Evolutionary conservation across 257 asterid species (phyloP).

Genomic region (Capsicum rhomboideum): DNA sequence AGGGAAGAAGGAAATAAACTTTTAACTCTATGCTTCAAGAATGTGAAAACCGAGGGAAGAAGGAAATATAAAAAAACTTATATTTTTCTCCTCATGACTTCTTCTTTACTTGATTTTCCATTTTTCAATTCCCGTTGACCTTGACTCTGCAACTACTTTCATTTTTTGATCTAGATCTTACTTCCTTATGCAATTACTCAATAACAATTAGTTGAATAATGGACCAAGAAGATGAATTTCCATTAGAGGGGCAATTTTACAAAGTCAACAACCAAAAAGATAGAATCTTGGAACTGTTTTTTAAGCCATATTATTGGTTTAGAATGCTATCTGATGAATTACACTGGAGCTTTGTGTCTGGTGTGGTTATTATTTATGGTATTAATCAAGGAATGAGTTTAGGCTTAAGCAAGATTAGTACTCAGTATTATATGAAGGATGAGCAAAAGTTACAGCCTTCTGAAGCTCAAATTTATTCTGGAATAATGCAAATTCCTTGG

Average conservation of each 20-base stretch:
- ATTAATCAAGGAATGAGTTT: conserved; percentile 51
- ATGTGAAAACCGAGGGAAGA: not conserved
- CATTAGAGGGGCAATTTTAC: conserved; percentile 14
- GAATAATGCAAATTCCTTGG: conserved; percentile 59
- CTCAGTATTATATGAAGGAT: conserved; percentile 70
- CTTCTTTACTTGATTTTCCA: not conserved
- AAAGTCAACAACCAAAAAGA: conserved; percentile 6
- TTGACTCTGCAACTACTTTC: not conserved
- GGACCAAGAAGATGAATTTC: conserved; percentile 32
- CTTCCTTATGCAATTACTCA: not conserved
- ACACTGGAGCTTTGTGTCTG: conserved; percentile 47
- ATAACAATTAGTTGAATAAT: conserved; percentile 3
- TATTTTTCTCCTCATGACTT: not conserved
- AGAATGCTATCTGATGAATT: conserved; percentile 38
- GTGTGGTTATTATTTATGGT: conserved; percentile 46
- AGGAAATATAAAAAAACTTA: not conserved
- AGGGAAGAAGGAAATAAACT: not conserved
- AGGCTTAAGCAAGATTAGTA: conserved; percentile 48
- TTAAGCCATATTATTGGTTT: conserved; percentile 54
- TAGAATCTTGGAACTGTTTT: conserved; percentile 17
- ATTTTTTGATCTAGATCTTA: not conserved
- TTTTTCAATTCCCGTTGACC: not conserved
- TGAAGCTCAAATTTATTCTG: conserved; percentile 42
- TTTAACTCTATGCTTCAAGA: no score
- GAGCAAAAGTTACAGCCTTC: conserved; percentile 65